Percentiles rank a stretch among this genome's conserved stretches.
Evolutionary conservation across 768 basidiomycete species (phyloP).

Genomic region (Trametes cinnabarina): DNA sequence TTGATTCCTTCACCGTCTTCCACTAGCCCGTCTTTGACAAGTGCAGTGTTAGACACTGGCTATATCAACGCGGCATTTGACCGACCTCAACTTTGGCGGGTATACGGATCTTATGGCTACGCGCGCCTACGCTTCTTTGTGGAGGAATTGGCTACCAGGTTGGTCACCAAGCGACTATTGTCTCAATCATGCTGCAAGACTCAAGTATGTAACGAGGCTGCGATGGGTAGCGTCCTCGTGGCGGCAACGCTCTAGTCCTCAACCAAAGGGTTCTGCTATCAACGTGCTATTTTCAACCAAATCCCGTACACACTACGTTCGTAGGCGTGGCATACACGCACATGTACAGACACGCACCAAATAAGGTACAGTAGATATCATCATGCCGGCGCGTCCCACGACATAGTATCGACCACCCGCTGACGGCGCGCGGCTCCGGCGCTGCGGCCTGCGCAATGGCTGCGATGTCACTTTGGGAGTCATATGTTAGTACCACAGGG

Average conservation of each 20-base stretch:
- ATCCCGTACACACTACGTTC: not conserved
- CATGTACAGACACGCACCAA: not conserved
- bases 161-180: not conserved
- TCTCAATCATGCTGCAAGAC: no score
- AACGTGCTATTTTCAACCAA: not conserved
- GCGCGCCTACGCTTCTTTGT: no score
- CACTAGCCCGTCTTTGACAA: no score
- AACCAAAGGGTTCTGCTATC: not conserved
- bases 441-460: not conserved
- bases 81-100: no score
- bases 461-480: not conserved
- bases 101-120: no score
- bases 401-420: not conserved
- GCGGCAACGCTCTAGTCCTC: not conserved
- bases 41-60: no score
- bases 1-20: not conserved
- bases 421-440: not conserved
- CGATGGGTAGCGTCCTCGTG: not conserved
- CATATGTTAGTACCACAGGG: no score
- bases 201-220: no score
- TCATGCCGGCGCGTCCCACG: not conserved
- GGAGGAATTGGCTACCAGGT: no score
- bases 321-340: slow-evolving; percentile 10
- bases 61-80: not conserved
- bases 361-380: no score